Evolutionary conservation across 495 filamentous ascomycete species (phyloP), one percentile per base, ranked within the genome.

Genomic region (Pseudotulostoma volvatum): DNA sequence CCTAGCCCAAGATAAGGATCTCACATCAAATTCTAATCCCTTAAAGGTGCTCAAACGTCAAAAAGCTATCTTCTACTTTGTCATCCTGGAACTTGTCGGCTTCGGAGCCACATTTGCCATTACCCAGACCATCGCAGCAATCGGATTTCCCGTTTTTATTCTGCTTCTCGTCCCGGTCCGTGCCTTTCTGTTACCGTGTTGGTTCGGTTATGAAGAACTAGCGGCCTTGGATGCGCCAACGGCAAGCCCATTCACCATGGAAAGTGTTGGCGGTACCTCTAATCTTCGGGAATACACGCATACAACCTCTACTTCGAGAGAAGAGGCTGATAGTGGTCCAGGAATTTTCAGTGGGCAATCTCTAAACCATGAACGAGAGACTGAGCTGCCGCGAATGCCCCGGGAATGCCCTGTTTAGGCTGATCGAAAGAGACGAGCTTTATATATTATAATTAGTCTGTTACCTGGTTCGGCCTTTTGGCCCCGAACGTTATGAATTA

Each of bases 31-130:
- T 0, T 65, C 66, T 0, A 74, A 88, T 42, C 81, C 82, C 7
- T 73, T 94, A 8, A 68, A 67, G 38, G 57, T 57, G 7, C 55
- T 85, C 15, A 53, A 66, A 15, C 70, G 79, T 15, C 71, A 76
- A 7, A 40, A 42, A 7, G 74, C 77, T 2, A 67, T 92, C 44
- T 92, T 82, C 79, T 53, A 52, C 3, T 93, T 92, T 56, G 78
- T 92, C 1, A 58, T 56, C 9, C 54, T 86, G n/a, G 79, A 94
- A 55, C 57, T 92, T 3, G 9, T 81, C 20, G 84, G 82, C 0
- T 90, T 96, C 48, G 83, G 66, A 3, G 82, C 76, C 1, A 93
- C 82, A 2, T 90, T 96, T 53, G 87, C 84, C n/a, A 88, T 94
- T 47, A 88, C 85, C 7, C 86, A 95, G 57, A 94, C 88, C 0